These are phyloP conservation scores for Candida morakotiae DNA, from an alignment of 805 yeast species.

Conservation along the genomic window DNA sequence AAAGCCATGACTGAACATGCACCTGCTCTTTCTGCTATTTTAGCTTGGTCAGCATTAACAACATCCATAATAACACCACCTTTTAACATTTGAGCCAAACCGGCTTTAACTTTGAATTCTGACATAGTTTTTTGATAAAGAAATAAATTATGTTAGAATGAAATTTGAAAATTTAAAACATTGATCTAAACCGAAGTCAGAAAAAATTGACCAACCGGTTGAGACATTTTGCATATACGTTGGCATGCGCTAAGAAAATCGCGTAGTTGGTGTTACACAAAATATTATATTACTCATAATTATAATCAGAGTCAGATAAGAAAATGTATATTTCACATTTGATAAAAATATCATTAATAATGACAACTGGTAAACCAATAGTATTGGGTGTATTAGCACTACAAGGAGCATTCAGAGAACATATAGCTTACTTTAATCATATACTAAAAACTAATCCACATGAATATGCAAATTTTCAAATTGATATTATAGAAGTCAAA, in stretches of 20 bases:
- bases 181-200: background rate
- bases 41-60: slow-evolving; percentile 75
- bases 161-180: too few species aligned
- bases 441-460: slow-evolving; percentile 18
- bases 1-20: slow-evolving; percentile 90
- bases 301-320: background rate
- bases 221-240: background rate
- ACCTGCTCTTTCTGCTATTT: slow-evolving; percentile 77
- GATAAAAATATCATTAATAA: slow-evolving; percentile 3
- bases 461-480: slow-evolving; percentile 22
- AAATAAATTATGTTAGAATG: too few species aligned
- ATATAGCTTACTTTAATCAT: slow-evolving; percentile 45
- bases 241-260: background rate
- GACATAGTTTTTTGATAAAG: slow-evolving; percentile 14
- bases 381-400: slow-evolving; percentile 68
- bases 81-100: slow-evolving; percentile 82
- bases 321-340: too few species aligned
- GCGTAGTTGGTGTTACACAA: too few species aligned
- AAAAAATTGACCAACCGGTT: too few species aligned
- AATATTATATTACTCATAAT: too few species aligned
- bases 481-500: slow-evolving; percentile 46
- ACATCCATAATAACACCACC: slow-evolving; percentile 77
- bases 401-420: slow-evolving; percentile 79
- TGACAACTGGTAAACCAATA: slow-evolving; percentile 13
- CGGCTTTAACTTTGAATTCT: slow-evolving; percentile 59